Conservation (phyloP, 805 yeast genomes). For the Priceomyces carsonii region DNA sequence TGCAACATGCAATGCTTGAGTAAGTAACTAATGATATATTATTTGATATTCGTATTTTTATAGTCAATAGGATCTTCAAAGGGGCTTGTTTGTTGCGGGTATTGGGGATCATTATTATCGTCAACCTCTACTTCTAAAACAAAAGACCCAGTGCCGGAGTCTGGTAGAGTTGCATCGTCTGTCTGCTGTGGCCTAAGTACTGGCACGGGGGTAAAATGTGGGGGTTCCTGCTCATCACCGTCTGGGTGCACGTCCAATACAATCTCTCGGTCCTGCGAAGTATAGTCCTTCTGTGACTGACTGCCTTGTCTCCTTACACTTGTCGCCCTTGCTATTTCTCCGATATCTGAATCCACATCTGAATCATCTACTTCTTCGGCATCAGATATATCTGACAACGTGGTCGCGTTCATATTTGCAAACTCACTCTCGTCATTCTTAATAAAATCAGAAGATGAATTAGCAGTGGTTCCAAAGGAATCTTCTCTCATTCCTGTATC, state of each 20-base stretch:
- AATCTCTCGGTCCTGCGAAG: slow-evolving; percentile 14
- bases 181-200: too few relatives aligned
- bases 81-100: too few relatives aligned
- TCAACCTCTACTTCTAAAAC: slow-evolving; percentile 35
- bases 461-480: slow-evolving; percentile 7
- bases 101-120: too few relatives aligned
- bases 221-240: too few relatives aligned
- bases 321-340: slow-evolving; percentile 44
- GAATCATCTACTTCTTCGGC: slow-evolving; percentile 29
- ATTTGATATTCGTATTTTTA: too few relatives aligned
- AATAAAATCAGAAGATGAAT: slow-evolving; percentile 1
- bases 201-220: too few relatives aligned
- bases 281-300: background rate
- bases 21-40: too few relatives aligned
- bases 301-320: slow-evolving; percentile 23
- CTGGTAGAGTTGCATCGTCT: slow-evolving; percentile 5
- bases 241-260: slow-evolving; percentile 11
- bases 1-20: too few relatives aligned
- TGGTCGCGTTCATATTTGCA: slow-evolving; percentile 4
- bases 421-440: slow-evolving; percentile 3
- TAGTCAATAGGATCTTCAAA: slow-evolving; percentile 31
- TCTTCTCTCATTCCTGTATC: slow-evolving; percentile 25
- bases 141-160: slow-evolving; percentile 22
- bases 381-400: slow-evolving; percentile 8
- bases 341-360: slow-evolving; percentile 48